Conservation (phyloP, 192 early-diverging fungal genomes). For the Rhizoclosmatium sp. region DNA sequence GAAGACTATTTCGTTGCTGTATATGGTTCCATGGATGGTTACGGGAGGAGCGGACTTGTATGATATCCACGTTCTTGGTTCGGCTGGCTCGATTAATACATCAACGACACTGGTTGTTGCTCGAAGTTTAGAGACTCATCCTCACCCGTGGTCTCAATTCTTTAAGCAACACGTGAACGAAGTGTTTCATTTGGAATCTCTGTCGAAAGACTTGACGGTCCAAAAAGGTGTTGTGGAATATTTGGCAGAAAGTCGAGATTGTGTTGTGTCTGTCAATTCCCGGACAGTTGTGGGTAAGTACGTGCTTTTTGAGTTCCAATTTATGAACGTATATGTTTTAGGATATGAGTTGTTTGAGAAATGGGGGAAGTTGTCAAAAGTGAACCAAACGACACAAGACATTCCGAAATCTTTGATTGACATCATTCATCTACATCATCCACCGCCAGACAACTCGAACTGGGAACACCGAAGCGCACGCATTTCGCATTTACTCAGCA, state of each 20-base stretch:
- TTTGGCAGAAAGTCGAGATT: conserved; percentile 27
- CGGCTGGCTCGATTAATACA: neutral
- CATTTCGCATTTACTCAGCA: neutral
- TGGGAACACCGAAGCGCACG: conserved; percentile 45
- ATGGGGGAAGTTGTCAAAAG: conserved; percentile 1
- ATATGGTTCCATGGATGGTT: conserved; percentile 51
- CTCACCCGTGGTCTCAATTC: conserved; percentile 39
- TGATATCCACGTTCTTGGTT: conserved; percentile 36
- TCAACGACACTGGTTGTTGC: conserved; percentile 22
- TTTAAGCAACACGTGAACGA: conserved; percentile 33
- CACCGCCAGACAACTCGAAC: conserved; percentile 36
- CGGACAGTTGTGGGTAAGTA: conserved; percentile 37
- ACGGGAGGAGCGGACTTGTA: conserved; percentile 51
- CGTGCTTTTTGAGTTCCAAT: neutral
- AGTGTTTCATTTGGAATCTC: conserved; percentile 41
- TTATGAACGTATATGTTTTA: neutral
- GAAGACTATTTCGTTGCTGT: conserved; percentile 5
- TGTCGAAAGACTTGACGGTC: conserved; percentile 40
- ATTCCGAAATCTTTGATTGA: conserved; percentile 25
- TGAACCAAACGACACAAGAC: neutral
- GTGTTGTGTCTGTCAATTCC: neutral
- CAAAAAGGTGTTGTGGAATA: conserved; percentile 39
- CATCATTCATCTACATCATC: conserved; percentile 43
- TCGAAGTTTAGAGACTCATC: conserved; percentile 18
- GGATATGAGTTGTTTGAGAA: conserved; percentile 13